A percentile compares a stretch with the other conserved stretches of the same genome.
Conservation (phyloP, 2,329 filamentous ascomycete genomes). For the Rhexocercosporidium sp. region DNA sequence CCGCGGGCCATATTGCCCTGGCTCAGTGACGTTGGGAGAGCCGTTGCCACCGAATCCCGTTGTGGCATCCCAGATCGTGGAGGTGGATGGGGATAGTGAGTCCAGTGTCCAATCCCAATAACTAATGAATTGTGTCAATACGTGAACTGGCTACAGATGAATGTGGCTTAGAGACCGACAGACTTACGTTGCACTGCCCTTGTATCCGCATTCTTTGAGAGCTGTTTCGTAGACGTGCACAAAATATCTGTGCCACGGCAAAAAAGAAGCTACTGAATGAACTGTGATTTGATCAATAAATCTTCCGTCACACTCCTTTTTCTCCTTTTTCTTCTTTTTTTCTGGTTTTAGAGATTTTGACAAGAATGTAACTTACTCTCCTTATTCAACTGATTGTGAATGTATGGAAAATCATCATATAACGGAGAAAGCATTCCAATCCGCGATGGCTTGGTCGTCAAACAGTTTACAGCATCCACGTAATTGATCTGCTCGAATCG, state of each 20-base stretch:
- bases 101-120: slow-evolving; percentile 4
- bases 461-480: not conserved
- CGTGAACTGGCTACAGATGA: not conserved
- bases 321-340: no score
- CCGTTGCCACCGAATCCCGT: slow-evolving; percentile 8
- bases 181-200: not conserved
- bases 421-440: not conserved
- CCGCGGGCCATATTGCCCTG: no score
- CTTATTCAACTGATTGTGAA: not conserved
- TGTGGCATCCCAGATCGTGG: not conserved
- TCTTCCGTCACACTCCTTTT: no score
- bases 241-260: slow-evolving; percentile 51
- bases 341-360: not conserved
- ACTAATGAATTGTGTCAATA: not conserved
- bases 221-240: slow-evolving; percentile 48
- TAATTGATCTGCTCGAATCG: not conserved
- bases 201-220: slow-evolving; percentile 34
- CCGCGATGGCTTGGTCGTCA: not conserved
- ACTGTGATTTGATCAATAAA: slow-evolving; percentile 18
- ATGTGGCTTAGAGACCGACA: not conserved
- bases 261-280: slow-evolving; percentile 38
- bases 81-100: not conserved
- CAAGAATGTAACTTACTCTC: not conserved
- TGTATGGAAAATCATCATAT: slow-evolving; percentile 9
- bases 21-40: not conserved